Evolutionary conservation across 495 filamentous ascomycete species (phyloP).

Genomic region (Cercophora samala): DNA sequence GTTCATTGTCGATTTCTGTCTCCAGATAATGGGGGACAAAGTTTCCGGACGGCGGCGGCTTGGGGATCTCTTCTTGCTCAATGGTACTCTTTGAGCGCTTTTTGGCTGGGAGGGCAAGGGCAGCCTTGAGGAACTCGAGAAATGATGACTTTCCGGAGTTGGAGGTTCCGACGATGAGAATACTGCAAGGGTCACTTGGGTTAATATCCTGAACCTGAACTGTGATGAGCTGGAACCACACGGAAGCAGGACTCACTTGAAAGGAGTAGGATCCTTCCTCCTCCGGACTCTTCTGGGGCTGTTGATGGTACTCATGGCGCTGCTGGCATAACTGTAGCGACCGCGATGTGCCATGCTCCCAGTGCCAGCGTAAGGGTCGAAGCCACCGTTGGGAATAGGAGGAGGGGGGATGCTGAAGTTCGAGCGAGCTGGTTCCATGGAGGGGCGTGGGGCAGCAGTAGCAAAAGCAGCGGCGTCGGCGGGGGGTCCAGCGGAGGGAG

Average conservation of each 20-base stretch:
- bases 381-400: slow-evolving; percentile 53
- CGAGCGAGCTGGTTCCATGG: slow-evolving; percentile 43
- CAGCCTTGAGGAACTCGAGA: slow-evolving; percentile 86
- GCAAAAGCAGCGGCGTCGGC: neutral
- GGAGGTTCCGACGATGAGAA: slow-evolving; percentile 83
- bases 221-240: neutral
- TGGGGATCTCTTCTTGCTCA: slow-evolving; percentile 53
- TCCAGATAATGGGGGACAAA: slow-evolving; percentile 88
- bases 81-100: slow-evolving; percentile 56
- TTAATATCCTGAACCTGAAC: slow-evolving; percentile 11
- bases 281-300: slow-evolving; percentile 87
- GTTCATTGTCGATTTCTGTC: slow-evolving; percentile 89
- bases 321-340: slow-evolving; percentile 95
- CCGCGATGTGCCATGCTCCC: slow-evolving; percentile 98
- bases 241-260: slow-evolving; percentile 70
- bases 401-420: slow-evolving; percentile 40
- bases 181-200: slow-evolving; percentile 48
- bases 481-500: neutral
- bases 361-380: slow-evolving; percentile 74
- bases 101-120: slow-evolving; percentile 74
- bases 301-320: slow-evolving; percentile 86
- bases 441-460: slow-evolving; percentile 40
- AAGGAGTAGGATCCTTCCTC: slow-evolving; percentile 94
- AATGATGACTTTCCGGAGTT: slow-evolving; percentile 95
- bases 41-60: slow-evolving; percentile 49